Evolutionary conservation across 129 eudicot species (phyloP).

Genomic region (Tagetes patula): DNA sequence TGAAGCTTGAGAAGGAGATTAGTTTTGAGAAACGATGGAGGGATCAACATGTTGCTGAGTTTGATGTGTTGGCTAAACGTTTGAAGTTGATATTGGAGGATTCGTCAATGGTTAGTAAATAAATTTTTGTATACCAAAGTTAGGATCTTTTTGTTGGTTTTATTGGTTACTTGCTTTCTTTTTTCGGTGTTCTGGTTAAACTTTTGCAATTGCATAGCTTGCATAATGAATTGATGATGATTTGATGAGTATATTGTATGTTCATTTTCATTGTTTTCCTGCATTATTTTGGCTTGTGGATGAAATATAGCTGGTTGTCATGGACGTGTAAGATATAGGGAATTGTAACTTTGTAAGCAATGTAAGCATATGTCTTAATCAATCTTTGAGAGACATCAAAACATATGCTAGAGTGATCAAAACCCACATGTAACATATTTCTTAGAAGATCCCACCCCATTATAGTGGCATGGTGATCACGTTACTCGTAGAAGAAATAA

Average conservation of each 20-base stretch:
- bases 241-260: neutral
- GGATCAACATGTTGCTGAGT: conserved; percentile 54
- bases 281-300: conserved; percentile 4
- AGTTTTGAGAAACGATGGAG: conserved; percentile 55
- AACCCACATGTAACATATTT: too few species aligned
- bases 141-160: conserved; percentile 7
- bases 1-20: conserved; percentile 24
- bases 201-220: conserved; percentile 27
- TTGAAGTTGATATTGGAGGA: conserved; percentile 66
- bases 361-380: too few species aligned
- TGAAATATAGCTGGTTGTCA: neutral
- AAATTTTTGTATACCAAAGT: conserved; percentile 9
- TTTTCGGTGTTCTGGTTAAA: neutral
- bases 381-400: too few species aligned
- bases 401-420: too few species aligned
- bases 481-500: too few species aligned
- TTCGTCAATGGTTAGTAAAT: conserved; percentile 43
- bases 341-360: too few species aligned
- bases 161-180: conserved; percentile 9
- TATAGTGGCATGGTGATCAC: too few species aligned
- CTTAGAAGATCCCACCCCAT: too few species aligned
- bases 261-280: neutral
- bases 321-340: too few species aligned
- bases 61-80: conserved; percentile 62
- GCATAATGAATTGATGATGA: neutral